Percentiles rank a stretch among this genome's conserved stretches.
Evolutionary conservation across 1,284 basidiomycete species (phyloP).

Genomic region (Pascua guehoae): DNA sequence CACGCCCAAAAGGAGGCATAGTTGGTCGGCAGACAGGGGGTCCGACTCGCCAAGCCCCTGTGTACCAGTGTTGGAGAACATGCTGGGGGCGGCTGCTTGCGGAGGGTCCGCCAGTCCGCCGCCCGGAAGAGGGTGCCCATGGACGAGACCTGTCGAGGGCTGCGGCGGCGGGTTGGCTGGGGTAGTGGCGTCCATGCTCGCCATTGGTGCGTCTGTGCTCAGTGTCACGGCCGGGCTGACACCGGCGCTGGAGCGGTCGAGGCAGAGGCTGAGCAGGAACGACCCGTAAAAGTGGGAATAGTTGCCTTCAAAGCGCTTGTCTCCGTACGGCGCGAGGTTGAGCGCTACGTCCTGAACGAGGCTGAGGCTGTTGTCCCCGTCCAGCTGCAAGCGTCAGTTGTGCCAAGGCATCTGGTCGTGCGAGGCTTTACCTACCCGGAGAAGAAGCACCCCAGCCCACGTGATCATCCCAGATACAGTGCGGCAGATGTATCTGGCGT

Average conservation of each 20-base stretch:
- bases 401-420: too few relatives aligned
- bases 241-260: not conserved
- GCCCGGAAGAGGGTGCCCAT: not conserved
- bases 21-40: not conserved
- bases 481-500: slow-evolving; percentile 5
- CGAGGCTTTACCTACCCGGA: not conserved
- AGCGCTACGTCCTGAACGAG: slow-evolving; percentile 4
- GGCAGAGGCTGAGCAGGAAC: slow-evolving; percentile 5
- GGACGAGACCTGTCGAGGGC: not conserved
- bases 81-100: too few relatives aligned
- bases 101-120: not conserved
- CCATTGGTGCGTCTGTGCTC: not conserved
- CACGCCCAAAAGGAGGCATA: not conserved
- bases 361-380: not conserved
- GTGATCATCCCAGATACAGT: slow-evolving; percentile 5
- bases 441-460: slow-evolving; percentile 4
- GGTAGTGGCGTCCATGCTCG: too few relatives aligned
- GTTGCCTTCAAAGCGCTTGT: not conserved
- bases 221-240: not conserved
- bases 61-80: not conserved
- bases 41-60: not conserved
- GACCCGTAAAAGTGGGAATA: slow-evolving; percentile 10
- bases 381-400: slow-evolving; percentile 3
- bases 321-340: slow-evolving; percentile 3
- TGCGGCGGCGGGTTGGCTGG: not conserved